Percentiles rank a stretch among this genome's conserved stretches.
phyloP scores from a whole-genome alignment of 805 yeast species.

The Ascoidea tarda region DNA sequence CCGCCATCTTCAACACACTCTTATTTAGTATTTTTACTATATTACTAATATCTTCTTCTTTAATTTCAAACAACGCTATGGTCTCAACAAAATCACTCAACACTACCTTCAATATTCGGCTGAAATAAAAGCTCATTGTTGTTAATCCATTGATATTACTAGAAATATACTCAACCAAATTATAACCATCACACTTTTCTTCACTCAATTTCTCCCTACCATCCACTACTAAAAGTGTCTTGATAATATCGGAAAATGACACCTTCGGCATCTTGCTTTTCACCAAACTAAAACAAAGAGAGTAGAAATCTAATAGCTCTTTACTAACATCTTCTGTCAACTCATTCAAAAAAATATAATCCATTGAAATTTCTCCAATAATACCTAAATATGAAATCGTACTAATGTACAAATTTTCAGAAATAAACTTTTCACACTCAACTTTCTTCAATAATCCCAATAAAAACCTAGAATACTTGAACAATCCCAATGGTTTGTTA shows the following conservation, averaged over 20 bases:
- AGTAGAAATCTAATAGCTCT: background rate
- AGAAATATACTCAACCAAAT: too few relatives aligned
- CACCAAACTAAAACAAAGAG: background rate
- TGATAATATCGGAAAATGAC: background rate
- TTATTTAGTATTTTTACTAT: background rate
- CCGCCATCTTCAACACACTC: background rate
- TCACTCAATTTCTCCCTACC: too few relatives aligned
- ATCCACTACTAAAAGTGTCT: background rate
- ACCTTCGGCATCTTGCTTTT: too few relatives aligned
- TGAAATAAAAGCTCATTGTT: background rate
- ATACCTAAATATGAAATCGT: background rate
- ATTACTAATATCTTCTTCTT: slow-evolving; percentile 1
- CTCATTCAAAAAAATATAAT: background rate
- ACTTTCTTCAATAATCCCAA: too few relatives aligned
- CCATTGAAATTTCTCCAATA: background rate
- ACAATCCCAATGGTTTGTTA: too few relatives aligned
- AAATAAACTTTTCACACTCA: too few relatives aligned
- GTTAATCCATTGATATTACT: background rate
- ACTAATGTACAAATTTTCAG: too few relatives aligned
- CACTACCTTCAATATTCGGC: background rate
- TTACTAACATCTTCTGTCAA: background rate
- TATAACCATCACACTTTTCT: background rate
- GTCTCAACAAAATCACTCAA: background rate
- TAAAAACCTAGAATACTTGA: too few relatives aligned
- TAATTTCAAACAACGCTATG: background rate